phyloP scores from a whole-genome alignment of 345 rosid species.

The Gossypioides kirkii region DNA sequence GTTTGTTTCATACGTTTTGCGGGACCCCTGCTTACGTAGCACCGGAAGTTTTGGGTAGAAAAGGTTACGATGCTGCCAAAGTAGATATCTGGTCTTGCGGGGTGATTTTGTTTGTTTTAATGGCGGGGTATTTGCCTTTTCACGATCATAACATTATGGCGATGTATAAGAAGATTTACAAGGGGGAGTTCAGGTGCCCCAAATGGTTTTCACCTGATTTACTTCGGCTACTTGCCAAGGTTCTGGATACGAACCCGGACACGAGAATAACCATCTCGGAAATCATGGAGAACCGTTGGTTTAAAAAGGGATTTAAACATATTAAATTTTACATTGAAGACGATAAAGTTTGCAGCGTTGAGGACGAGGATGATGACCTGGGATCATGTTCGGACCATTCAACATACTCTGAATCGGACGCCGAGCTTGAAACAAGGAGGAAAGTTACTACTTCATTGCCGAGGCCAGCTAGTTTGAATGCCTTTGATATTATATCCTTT shows the following conservation, averaged over 20 bases:
- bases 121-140: conserved; percentile 73
- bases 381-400: conserved; percentile 36
- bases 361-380: conserved; percentile 34
- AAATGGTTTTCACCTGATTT: conserved; percentile 71
- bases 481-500: conserved; percentile 65
- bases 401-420: conserved; percentile 46
- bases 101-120: conserved; percentile 67
- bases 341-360: conserved; percentile 37
- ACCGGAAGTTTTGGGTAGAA: conserved; percentile 71
- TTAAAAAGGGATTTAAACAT: conserved; percentile 63
- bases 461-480: conserved; percentile 61
- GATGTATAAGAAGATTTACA: conserved; percentile 73
- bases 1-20: conserved; percentile 77
- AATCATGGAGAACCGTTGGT: conserved; percentile 75
- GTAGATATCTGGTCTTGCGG: conserved; percentile 95
- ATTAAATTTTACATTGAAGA: conserved; percentile 55
- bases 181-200: conserved; percentile 71
- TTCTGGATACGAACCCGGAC: conserved; percentile 71
- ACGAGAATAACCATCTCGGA: conserved; percentile 61
- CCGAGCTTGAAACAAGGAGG: conserved; percentile 29
- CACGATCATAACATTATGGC: conserved; percentile 68
- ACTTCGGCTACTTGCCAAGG: conserved; percentile 38
- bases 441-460: conserved; percentile 33
- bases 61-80: conserved; percentile 74
- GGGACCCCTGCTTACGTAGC: conserved; percentile 84